Percentiles rank a stretch among this genome's conserved stretches.
These are phyloP conservation scores for Calonectria multiphialidica DNA, from an alignment of 2,329 filamentous ascomycete species.

Conservation along the genomic window DNA sequence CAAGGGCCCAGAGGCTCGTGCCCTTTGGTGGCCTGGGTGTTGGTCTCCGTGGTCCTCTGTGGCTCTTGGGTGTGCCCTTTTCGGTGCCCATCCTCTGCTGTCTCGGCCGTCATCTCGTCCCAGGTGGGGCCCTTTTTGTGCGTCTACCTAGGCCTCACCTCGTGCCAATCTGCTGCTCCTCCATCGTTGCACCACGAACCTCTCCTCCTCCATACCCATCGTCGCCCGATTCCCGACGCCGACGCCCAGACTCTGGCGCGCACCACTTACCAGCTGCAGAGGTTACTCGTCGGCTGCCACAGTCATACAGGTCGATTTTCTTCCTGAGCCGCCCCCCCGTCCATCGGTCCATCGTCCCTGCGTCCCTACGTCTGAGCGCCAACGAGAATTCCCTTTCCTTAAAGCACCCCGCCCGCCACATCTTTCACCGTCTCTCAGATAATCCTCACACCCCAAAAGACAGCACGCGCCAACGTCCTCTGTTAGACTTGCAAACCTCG, in stretches of 20 bases:
- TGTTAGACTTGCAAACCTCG: not conserved
- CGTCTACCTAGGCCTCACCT: slow-evolving; percentile 47
- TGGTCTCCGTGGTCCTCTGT: slow-evolving; percentile 26
- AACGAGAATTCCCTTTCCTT: slow-evolving; percentile 41
- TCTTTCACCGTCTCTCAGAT: slow-evolving; percentile 35
- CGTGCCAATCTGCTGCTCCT: slow-evolving; percentile 48
- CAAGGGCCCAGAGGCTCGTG: slow-evolving; percentile 44
- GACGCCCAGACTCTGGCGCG: slow-evolving; percentile 44
- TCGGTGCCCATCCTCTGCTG: slow-evolving; percentile 40
- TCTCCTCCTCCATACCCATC: slow-evolving; percentile 44
- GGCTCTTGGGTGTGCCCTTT: slow-evolving; percentile 38
- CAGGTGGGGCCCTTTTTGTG: slow-evolving; percentile 48
- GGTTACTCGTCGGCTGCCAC: slow-evolving; percentile 44
- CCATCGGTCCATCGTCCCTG: slow-evolving; percentile 30
- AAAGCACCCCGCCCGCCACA: slow-evolving; percentile 45
- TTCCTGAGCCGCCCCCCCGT: slow-evolving; percentile 36
- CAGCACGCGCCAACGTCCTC: slow-evolving; percentile 15
- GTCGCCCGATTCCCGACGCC: slow-evolving; percentile 38
- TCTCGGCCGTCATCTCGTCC: slow-evolving; percentile 49
- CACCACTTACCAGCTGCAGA: slow-evolving; percentile 42
- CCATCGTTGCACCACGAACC: slow-evolving; percentile 47
- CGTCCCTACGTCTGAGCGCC: slow-evolving; percentile 42
- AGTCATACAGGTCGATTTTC: slow-evolving; percentile 45
- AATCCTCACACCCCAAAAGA: slow-evolving; percentile 26
- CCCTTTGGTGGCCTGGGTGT: slow-evolving; percentile 41